These are phyloP conservation scores for Rhynchosporium agropyri DNA, from an alignment of 2,329 filamentous ascomycete species.

Conservation along the genomic window DNA sequence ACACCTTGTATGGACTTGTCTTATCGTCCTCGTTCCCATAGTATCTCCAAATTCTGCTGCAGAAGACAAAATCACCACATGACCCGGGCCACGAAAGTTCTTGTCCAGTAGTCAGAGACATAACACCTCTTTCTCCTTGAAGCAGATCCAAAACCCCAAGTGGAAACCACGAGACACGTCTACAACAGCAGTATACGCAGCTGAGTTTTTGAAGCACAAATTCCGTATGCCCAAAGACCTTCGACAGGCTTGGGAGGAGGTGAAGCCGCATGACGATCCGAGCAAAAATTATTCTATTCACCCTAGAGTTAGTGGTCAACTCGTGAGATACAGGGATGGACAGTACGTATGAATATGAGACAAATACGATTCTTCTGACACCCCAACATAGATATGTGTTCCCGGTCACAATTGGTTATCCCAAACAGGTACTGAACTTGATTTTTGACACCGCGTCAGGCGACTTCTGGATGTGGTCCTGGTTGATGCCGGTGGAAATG, in stretches of 20 bases:
- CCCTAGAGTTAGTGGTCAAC: slow-evolving; percentile 25
- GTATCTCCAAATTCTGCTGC: neutral
- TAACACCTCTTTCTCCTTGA: slow-evolving; percentile 9
- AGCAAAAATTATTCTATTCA: neutral
- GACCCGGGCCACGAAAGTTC: neutral
- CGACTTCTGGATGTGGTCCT: slow-evolving; percentile 38
- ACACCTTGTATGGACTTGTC: neutral
- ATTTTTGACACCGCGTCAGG: slow-evolving; percentile 34
- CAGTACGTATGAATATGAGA: slow-evolving; percentile 24
- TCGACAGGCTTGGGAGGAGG: slow-evolving; percentile 17
- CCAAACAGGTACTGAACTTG: slow-evolving; percentile 32
- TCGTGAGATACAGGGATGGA: slow-evolving; percentile 25
- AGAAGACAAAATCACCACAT: neutral
- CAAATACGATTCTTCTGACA: too few species aligned
- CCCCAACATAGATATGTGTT: slow-evolving; percentile 29
- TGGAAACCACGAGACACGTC: slow-evolving; percentile 9
- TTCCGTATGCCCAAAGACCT: slow-evolving; percentile 29
- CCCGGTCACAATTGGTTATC: slow-evolving; percentile 31
- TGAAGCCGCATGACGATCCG: neutral
- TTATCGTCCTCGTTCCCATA: neutral
- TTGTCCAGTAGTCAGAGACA: neutral
- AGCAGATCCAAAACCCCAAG: slow-evolving; percentile 5
- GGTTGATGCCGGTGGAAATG: slow-evolving; percentile 27
- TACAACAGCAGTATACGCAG: slow-evolving; percentile 30
- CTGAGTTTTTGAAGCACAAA: slow-evolving; percentile 30